Percentiles rank a stretch among this genome's conserved stretches.
Evolutionary conservation across 768 basidiomycete genomes (phyloP).

Genomic region (Rhizopogon vinicolor): DNA sequence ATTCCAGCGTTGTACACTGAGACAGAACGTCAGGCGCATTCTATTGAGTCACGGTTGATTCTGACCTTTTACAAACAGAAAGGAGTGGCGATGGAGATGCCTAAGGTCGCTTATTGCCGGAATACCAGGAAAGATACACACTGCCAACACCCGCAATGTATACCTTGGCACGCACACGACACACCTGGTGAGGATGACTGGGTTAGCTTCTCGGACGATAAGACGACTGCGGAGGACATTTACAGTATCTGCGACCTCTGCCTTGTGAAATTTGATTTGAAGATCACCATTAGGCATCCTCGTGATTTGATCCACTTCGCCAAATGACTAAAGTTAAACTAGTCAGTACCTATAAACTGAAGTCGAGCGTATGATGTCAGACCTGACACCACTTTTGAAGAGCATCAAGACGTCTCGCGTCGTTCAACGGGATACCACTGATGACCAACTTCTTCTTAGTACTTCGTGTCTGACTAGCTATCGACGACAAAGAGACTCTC

Average conservation of each 20-base stretch:
- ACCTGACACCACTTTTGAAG: constrained; percentile 78
- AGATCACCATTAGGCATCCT: constrained; percentile 75
- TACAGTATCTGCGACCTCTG: constrained; percentile 80
- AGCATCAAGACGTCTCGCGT: constrained; percentile 60
- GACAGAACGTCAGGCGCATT: neutral
- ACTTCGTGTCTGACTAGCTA: constrained; percentile 34
- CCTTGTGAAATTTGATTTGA: constrained; percentile 68
- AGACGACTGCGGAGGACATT: constrained; percentile 17
- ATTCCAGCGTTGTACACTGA: constrained; percentile 23
- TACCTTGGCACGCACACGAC: constrained; percentile 73
- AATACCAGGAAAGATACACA: constrained; percentile 72
- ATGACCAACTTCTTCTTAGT: constrained; percentile 61
- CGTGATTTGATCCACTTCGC: constrained; percentile 67
- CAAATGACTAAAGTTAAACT: constrained; percentile 50
- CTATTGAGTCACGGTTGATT: neutral
- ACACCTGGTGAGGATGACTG: constrained; percentile 45
- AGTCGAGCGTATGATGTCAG: constrained; percentile 1
- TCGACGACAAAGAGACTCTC: constrained; percentile 27
- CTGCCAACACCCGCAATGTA: constrained; percentile 73
- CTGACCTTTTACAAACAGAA: constrained; percentile 22
- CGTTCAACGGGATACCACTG: constrained; percentile 60
- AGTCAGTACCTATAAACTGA: neutral
- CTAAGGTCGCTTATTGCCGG: constrained; percentile 42
- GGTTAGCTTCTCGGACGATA: constrained; percentile 6
- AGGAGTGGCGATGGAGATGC: neutral